Evolutionary conservation across 2,329 filamentous ascomycete genomes (phyloP), one percentile per base, ranked within the genome.

Genomic region (Lomentospora prolificans): DNA sequence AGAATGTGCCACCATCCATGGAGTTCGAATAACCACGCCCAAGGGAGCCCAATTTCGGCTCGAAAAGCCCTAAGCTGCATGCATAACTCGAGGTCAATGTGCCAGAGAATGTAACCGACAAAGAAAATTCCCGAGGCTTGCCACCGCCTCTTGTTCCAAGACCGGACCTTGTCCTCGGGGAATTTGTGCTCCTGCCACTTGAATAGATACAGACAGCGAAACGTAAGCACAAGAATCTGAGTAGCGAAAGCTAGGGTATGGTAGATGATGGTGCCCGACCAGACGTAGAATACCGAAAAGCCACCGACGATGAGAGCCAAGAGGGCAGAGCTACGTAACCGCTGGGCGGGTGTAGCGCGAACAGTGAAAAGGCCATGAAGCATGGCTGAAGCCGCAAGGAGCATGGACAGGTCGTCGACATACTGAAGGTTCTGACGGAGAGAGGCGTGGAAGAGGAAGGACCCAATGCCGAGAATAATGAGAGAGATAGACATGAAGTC

Each of bases 1-100:
- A 82, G 66, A 14, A 84, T 66, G 61, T 85, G 81, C 81, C 81
- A 85, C 81, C 80, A 84, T 1, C 80, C 81, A 61, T 84, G 81
- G 12, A 84, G 62, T 66, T 84, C 81, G 3, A 84, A 63, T 0
- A 79, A 31, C 64, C 78, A 81, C 1, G 74, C 76, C 73, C 71
- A 79, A 0, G 81, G 81, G 46, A 81, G 63, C 0, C 81, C 80
- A 2, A 83, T 60, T 0, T 55, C 60, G 6, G 67, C 66, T 51
- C 79, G 74, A 9, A 75, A 59, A 0, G 60, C 57, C 2, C 78
- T 75, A 24, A 84, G 67, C 57, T 73, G 63, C 0, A 65, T 63
- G 60, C 81, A 85, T 10, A 72, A 68, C 61, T 79, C 72, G 8
- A 78, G 72, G 50, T 84, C 81, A 14, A 84, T 71, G 53, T 79